Base-by-base conservation (phyloP, 2,329 filamentous ascomycete genomes). In the Corniculantispora saksenae region DNA sequence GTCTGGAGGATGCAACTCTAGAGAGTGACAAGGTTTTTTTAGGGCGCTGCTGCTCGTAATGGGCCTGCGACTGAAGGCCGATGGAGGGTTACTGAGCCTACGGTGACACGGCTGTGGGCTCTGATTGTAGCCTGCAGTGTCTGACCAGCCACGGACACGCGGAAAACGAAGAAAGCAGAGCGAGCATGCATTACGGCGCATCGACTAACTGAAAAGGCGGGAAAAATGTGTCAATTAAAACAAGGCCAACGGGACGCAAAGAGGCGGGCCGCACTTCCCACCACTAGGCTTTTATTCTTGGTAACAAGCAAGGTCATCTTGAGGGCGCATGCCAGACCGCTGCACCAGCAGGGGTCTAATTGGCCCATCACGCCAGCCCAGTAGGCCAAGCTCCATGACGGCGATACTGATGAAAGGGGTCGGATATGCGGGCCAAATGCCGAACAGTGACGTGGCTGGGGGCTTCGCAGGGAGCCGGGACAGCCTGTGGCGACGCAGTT, bases 231-330 rank as follows among this genome's bases (percentile, higher is more conserved):
- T 58, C 32, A 55, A 62, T 48, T 25, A 45, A 62, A 55, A 53
- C n/a, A 60, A 10, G 10, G 60, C n/a, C 51, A 32, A 13, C 51
- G 60, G 51, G 32, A 53, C 7, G 47, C 17, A 8, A 40, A 55
- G n/a, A 47, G 35, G 21, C 60, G 51, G 51, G 60, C 60, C 60
- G 60, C 60, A 62, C 12, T 55, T 62, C 9, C 60, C 40, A 55
- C 50, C 51, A 3, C 60, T 55, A 48, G 60, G 38, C 47, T 8
- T 47, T 23, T 38, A 3, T 27, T n/a, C 29, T 35, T 62, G 7
- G 35, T 10, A 13, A 35, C 32, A 8, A 32, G 15, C 13, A 35
- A 25, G 23, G 7, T 23, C 60, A 47, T 23, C 12, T 4, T 8
- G 19, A 61, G 40, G 29, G 7, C 47, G 19, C 25, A 62, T 55